Conservation (phyloP, 2,329 filamentous ascomycete genomes). For the Fusarium falciforme region DNA sequence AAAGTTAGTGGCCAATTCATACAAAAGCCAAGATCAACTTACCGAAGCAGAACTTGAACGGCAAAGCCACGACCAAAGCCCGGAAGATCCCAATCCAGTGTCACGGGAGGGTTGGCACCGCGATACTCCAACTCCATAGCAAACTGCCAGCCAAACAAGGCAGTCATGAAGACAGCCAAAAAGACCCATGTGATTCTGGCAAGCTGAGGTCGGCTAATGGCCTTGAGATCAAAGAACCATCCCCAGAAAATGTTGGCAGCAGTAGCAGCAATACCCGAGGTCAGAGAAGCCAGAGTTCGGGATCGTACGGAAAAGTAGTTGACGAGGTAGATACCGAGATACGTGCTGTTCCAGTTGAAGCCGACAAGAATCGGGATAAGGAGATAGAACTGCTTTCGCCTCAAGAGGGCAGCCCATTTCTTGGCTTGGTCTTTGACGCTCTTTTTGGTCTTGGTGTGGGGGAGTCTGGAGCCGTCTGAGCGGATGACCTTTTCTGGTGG, state of each 20-base stretch:
- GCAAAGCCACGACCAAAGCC: conserved; percentile 60
- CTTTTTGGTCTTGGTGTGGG: conserved; percentile 24
- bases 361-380: conserved; percentile 61
- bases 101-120: conserved; percentile 49
- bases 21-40: conserved; percentile 3
- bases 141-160: conserved; percentile 60
- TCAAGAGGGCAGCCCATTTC: conserved; percentile 51
- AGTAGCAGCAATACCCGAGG: conserved; percentile 58
- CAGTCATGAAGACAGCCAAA: conserved; percentile 56
- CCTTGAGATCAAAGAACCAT: conserved; percentile 60
- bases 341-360: conserved; percentile 63
- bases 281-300: conserved; percentile 57
- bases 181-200: conserved; percentile 57
- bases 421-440: conserved; percentile 25
- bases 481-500: conserved; percentile 40
- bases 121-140: conserved; percentile 60
- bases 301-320: conserved; percentile 64
- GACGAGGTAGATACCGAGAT: conserved; percentile 63
- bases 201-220: conserved; percentile 53
- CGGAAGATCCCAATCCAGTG: conserved; percentile 58
- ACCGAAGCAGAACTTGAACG: conserved; percentile 60
- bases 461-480: conserved; percentile 30
- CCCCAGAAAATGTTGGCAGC: conserved; percentile 61
- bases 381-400: conserved; percentile 58
- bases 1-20: neutral